These are phyloP conservation scores for Sporothrix schenckii DNA, from an alignment of 2,329 filamentous ascomycete genomes.

Conservation along the genomic window DNA sequence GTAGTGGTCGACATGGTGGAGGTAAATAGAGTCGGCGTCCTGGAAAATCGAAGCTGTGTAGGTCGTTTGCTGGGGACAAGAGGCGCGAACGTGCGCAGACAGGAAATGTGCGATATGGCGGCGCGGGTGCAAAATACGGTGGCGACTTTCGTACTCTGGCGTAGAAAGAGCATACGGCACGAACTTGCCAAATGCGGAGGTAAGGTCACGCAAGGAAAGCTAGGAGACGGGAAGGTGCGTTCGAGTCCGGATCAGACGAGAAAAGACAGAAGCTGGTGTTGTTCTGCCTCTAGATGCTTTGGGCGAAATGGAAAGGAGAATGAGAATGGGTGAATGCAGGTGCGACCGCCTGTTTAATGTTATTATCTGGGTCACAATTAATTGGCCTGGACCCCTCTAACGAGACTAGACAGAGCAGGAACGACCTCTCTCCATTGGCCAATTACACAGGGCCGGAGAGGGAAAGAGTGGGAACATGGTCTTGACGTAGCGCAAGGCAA, in stretches of 20 bases:
- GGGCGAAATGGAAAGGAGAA: conserved; percentile 24
- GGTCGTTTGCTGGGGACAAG: conserved; percentile 16
- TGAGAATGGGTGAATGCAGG: conserved; percentile 17
- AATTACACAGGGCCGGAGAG: conserved; percentile 2
- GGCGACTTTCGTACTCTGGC: conserved; percentile 25
- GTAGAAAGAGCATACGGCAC: conserved; percentile 23
- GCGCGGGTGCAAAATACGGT: conserved; percentile 13
- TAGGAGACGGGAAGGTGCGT: not conserved
- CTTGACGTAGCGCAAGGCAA: conserved; percentile 5
- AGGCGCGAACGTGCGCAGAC: conserved; percentile 5
- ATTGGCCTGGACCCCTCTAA: conserved; percentile 25
- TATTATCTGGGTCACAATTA: conserved; percentile 21
- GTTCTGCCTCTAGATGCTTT: not conserved
- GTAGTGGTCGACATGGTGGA: conserved; percentile 34
- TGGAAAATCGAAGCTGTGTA: not conserved
- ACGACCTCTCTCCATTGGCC: conserved; percentile 1
- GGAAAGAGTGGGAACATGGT: not conserved
- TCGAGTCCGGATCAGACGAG: not conserved
- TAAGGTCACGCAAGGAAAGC: not conserved
- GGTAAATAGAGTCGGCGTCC: not conserved
- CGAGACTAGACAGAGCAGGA: conserved; percentile 17
- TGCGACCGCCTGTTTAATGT: not conserved
- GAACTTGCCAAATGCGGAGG: conserved; percentile 9
- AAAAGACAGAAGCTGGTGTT: not conserved
- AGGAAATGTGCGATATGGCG: conserved; percentile 9